These are phyloP conservation scores for Fusarium nelsonii DNA, from an alignment of 2,329 filamentous ascomycete species.

Conservation along the genomic window DNA sequence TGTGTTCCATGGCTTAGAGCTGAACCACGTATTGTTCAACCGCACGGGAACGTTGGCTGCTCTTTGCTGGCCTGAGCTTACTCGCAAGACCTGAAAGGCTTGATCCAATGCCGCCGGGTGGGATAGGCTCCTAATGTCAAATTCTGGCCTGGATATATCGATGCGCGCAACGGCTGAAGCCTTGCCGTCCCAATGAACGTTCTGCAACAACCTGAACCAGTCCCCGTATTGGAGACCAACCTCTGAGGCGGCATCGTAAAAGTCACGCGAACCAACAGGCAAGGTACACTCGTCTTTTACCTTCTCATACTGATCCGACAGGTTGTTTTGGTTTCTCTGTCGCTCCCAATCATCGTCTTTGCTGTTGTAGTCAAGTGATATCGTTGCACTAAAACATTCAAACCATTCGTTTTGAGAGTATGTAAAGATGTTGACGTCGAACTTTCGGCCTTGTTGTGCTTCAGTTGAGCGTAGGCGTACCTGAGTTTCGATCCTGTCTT, in stretches of 20 bases:
- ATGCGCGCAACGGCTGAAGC: neutral
- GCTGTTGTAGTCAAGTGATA: neutral
- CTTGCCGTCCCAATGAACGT: neutral
- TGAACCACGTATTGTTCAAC: constrained; percentile 1
- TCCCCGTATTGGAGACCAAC: constrained; percentile 5
- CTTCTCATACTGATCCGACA: neutral
- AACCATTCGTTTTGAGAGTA: neutral
- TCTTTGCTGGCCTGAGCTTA: neutral
- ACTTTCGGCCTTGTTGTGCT: accelerated
- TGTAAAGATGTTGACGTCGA: neutral
- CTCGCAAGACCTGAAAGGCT: constrained; percentile 15
- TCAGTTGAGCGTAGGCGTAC: neutral
- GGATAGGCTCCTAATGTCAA: neutral
- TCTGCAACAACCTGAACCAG: neutral
- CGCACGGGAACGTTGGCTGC: constrained; percentile 6
- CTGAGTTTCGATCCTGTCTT: constrained; percentile 7
- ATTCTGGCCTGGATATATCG: neutral
- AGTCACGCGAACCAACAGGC: neutral
- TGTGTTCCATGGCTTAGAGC: neutral
- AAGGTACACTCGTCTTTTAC: neutral
- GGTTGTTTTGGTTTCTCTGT: neutral
- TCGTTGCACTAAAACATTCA: neutral
- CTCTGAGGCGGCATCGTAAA: neutral
- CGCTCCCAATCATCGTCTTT: neutral
- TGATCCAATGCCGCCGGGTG: constrained; percentile 6